Evolutionary conservation across 441 rosid species (phyloP).

Genomic region (Rhodomyrtus psidioides): DNA sequence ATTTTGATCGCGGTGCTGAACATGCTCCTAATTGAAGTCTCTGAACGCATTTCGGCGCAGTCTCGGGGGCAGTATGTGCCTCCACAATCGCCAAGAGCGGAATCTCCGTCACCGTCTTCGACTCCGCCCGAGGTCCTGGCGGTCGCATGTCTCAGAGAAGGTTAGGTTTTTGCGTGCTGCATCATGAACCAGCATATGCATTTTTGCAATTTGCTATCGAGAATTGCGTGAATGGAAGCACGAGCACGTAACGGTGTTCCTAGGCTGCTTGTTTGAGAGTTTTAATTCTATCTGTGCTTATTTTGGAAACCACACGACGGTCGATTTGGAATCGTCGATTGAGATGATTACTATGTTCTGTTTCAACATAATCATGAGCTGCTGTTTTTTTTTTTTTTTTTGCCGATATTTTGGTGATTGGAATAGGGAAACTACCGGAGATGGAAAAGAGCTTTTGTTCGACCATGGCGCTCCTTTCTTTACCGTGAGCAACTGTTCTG

Average conservation of each 20-base stretch:
- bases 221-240: background rate
- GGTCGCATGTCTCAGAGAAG: constrained; percentile 88
- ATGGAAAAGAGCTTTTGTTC: constrained; percentile 59
- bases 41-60: constrained; percentile 20
- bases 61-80: constrained; percentile 76
- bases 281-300: background rate
- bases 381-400: background rate
- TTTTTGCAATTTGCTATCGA: background rate
- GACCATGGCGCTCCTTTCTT: constrained; percentile 89
- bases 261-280: background rate
- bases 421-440: constrained; percentile 51
- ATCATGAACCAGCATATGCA: background rate
- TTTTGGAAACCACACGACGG: background rate
- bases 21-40: background rate
- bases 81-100: constrained; percentile 61
- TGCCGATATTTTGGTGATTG: background rate
- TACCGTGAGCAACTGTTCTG: constrained; percentile 22
- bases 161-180: constrained; percentile 1
- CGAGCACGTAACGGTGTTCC: background rate
- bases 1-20: background rate
- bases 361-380: background rate
- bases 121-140: constrained; percentile 75
- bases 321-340: background rate
- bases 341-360: background rate
- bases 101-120: constrained; percentile 64